Conservation (phyloP, 306 rosid species). For the Herpetospermum pedunculosum region DNA sequence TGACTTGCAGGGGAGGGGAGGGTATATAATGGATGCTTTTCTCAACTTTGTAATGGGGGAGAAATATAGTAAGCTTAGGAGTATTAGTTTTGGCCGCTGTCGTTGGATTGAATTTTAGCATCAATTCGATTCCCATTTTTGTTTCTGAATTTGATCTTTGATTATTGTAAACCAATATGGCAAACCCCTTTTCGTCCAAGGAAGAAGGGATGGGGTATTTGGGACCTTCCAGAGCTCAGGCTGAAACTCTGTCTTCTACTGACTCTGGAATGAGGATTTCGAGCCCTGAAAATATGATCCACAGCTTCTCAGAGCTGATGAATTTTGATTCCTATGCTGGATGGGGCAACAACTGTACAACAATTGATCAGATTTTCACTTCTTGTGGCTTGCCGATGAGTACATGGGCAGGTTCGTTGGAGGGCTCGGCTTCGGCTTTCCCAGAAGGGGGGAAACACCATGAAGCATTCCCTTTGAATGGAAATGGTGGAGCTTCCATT, state of each 20-base stretch:
- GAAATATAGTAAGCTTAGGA: slow-evolving; percentile 5
- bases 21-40: slow-evolving; percentile 6
- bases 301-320: slow-evolving; percentile 49
- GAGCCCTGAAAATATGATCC: slow-evolving; percentile 33
- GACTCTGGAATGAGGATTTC: slow-evolving; percentile 29
- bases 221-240: slow-evolving; percentile 29
- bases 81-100: slow-evolving; percentile 4
- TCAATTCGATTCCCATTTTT: slow-evolving; percentile 1
- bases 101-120: slow-evolving; percentile 15
- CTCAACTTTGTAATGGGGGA: slow-evolving; percentile 1
- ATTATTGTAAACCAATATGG: slow-evolving; percentile 35
- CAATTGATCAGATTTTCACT: slow-evolving; percentile 33
- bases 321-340: slow-evolving; percentile 47
- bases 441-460: slow-evolving; percentile 27
- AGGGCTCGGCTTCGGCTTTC: slow-evolving; percentile 26
- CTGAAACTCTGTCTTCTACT: slow-evolving; percentile 30
- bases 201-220: slow-evolving; percentile 32
- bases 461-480: slow-evolving; percentile 20
- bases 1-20: not conserved
- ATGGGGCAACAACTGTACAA: slow-evolving; percentile 37
- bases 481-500: slow-evolving; percentile 21
- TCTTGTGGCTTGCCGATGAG: slow-evolving; percentile 19
- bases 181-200: slow-evolving; percentile 29
- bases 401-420: slow-evolving; percentile 24
- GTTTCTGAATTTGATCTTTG: slow-evolving; percentile 6